Conservation (phyloP, 805 yeast species). For the Starmerella riodocensis region DNA sequence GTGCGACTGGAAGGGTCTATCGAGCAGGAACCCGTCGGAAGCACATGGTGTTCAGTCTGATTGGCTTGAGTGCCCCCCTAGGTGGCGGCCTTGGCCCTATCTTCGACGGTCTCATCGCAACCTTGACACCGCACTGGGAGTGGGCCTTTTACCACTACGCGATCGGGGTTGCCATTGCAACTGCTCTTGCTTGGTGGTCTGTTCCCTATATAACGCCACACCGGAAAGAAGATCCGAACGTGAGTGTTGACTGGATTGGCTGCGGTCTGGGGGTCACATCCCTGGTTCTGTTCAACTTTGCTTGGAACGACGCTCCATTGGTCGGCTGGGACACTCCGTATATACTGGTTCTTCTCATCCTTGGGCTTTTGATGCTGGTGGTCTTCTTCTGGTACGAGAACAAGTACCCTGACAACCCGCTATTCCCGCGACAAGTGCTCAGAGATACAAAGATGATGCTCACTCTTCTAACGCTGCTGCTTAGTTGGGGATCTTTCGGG, state of each 20-base stretch:
- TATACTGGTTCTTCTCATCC: slow-evolving; percentile 41
- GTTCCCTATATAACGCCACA: slow-evolving; percentile 18
- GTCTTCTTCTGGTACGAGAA: slow-evolving; percentile 16
- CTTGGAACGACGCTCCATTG: slow-evolving; percentile 63
- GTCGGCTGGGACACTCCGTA: slow-evolving; percentile 55
- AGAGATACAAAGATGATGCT: slow-evolving; percentile 29
- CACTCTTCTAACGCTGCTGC: slow-evolving; percentile 38
- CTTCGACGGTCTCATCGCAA: slow-evolving; percentile 26
- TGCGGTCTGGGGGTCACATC: slow-evolving; percentile 46
- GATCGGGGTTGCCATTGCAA: slow-evolving; percentile 21
- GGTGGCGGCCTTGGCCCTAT: slow-evolving; percentile 48
- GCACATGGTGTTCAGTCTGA: slow-evolving; percentile 41
- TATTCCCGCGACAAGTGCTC: slow-evolving; percentile 28
- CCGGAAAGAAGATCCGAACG: slow-evolving; percentile 4
- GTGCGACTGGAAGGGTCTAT: slow-evolving; percentile 34
- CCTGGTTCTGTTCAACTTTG: slow-evolving; percentile 49
- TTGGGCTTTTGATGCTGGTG: slow-evolving; percentile 43
- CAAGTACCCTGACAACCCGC: slow-evolving; percentile 56
- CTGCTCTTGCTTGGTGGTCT: slow-evolving; percentile 10
- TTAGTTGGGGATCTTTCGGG: slow-evolving; percentile 77
- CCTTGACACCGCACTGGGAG: slow-evolving; percentile 18
- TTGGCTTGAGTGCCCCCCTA: slow-evolving; percentile 51
- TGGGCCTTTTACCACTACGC: slow-evolving; percentile 35
- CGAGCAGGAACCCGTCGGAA: slow-evolving; percentile 28
- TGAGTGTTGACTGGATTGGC: slow-evolving; percentile 43